phyloP scores from a whole-genome alignment of 2,329 filamentous ascomycete genomes.

The Fusarium pininemorale region DNA sequence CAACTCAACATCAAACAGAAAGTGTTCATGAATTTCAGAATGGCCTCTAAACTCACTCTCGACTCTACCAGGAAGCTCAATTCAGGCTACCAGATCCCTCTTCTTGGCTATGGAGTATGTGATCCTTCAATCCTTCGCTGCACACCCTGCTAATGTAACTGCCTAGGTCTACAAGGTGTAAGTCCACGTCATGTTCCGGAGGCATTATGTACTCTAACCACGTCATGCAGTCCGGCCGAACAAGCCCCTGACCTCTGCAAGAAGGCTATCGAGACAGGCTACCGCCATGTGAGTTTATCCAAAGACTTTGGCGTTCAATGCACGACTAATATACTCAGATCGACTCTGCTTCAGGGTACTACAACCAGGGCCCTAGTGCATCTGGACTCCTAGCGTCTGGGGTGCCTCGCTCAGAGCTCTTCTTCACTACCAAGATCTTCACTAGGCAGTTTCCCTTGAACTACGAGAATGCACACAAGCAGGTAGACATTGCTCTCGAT shows the following conservation, averaged over 20 bases:
- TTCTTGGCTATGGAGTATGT: constrained; percentile 64
- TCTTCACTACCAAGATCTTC: constrained; percentile 67
- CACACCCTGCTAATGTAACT: constrained; percentile 8
- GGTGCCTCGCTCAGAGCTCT: constrained; percentile 58
- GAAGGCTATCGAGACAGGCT: constrained; percentile 60
- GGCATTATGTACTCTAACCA: constrained; percentile 1
- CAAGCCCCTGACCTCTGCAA: constrained; percentile 49
- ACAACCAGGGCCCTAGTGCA: constrained; percentile 61
- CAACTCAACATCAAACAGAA: background rate
- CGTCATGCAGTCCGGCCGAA: constrained; percentile 42
- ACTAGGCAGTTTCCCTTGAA: constrained; percentile 48
- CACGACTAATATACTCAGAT: constrained; percentile 48
- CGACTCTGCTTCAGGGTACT: constrained; percentile 63
- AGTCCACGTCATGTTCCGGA: constrained; percentile 33
- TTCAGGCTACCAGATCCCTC: constrained; percentile 63
- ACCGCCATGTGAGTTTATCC: constrained; percentile 57
- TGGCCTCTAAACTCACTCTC: constrained; percentile 58
- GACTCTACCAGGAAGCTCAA: constrained; percentile 62
- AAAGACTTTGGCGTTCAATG: background rate
- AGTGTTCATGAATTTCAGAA: constrained; percentile 44
- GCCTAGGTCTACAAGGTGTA: constrained; percentile 63
- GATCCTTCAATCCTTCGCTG: background rate
- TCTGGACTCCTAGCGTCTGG: constrained; percentile 54
- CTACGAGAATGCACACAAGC: constrained; percentile 72
- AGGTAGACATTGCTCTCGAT: constrained; percentile 70